phyloP scores from a whole-genome alignment of 306 rosid species.

The Oemleria cerasiformis region DNA sequence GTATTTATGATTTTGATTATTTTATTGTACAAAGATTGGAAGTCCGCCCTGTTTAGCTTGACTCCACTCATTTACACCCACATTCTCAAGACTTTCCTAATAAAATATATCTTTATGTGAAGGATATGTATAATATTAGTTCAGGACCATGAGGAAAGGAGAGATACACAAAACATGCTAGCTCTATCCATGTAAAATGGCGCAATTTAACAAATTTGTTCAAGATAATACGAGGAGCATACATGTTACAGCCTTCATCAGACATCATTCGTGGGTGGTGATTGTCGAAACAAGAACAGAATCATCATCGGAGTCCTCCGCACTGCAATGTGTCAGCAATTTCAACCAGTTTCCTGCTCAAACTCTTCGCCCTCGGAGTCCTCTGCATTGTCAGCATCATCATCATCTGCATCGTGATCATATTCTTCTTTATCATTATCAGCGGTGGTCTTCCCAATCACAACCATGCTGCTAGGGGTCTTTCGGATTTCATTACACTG shows the following conservation, averaged over 20 bases:
- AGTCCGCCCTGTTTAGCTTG: too few species aligned
- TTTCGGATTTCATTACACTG: constrained; percentile 86
- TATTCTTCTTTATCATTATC: constrained; percentile 81
- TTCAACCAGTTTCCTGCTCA: constrained; percentile 91
- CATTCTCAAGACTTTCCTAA: too few species aligned
- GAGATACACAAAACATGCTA: not conserved
- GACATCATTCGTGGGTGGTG: not conserved
- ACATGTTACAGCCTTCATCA: not conserved
- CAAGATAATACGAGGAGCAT: not conserved
- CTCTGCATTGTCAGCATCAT: constrained; percentile 77
- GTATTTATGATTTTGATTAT: too few species aligned
- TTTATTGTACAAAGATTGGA: too few species aligned
- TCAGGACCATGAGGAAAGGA: not conserved
- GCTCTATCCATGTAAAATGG: not conserved
- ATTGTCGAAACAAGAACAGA: constrained; percentile 10
- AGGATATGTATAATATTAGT: not conserved
- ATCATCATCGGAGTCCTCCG: not conserved
- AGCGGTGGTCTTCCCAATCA: constrained; percentile 61
- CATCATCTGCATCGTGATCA: constrained; percentile 61
- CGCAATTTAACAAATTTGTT: not conserved
- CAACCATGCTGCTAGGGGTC: constrained; percentile 52
- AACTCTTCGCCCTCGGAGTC: constrained; percentile 91
- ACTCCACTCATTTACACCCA: too few species aligned
- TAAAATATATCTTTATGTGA: too few species aligned
- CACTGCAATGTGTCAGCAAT: not conserved